phyloP scores from a whole-genome alignment of 1,284 basidiomycete species.

The Melanopsichium pennsylvanicum region DNA sequence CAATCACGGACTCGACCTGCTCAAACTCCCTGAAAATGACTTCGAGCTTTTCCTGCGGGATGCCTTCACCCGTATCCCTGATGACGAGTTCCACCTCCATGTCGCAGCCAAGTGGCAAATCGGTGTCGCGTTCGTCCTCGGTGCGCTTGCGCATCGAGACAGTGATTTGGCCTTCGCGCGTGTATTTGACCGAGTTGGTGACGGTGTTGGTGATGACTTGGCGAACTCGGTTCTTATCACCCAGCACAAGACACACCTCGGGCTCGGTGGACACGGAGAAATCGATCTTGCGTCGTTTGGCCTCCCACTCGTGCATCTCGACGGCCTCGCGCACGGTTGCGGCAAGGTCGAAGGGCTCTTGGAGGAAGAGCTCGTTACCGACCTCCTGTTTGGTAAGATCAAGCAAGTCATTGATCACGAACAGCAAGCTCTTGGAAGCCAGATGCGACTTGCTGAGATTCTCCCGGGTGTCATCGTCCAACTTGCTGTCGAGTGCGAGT shows the following conservation, averaged over 20 bases:
- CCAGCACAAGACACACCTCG: conserved; percentile 70
- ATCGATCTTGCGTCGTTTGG: conserved; percentile 73
- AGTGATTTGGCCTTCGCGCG: conserved; percentile 73
- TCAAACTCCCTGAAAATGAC: conserved; percentile 87
- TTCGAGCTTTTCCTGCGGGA: conserved; percentile 76
- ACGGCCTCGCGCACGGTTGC: conserved; percentile 77
- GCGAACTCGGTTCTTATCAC: conserved; percentile 73
- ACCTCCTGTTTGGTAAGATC: conserved; percentile 84
- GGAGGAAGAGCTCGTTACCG: conserved; percentile 80
- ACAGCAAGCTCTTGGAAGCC: conserved; percentile 75
- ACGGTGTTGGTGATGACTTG: conserved; percentile 84
- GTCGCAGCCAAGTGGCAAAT: conserved; percentile 46
- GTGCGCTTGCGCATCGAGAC: conserved; percentile 71
- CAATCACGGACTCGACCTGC: conserved; percentile 74
- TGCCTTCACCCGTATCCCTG: conserved; percentile 81
- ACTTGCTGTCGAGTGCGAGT: conserved; percentile 79
- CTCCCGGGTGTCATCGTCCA: conserved; percentile 80
- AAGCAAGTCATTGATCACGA: conserved; percentile 81
- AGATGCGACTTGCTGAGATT: conserved; percentile 81
- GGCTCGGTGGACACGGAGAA: conserved; percentile 75
- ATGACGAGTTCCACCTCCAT: conserved; percentile 78
- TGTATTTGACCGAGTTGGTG: conserved; percentile 81
- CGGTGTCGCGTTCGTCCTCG: conserved; percentile 31
- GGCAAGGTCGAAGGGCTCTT: conserved; percentile 81
- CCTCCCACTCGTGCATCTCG: conserved; percentile 73